phyloP scores from a whole-genome alignment of 495 filamentous ascomycete genomes.

The Penicillium taxi region DNA sequence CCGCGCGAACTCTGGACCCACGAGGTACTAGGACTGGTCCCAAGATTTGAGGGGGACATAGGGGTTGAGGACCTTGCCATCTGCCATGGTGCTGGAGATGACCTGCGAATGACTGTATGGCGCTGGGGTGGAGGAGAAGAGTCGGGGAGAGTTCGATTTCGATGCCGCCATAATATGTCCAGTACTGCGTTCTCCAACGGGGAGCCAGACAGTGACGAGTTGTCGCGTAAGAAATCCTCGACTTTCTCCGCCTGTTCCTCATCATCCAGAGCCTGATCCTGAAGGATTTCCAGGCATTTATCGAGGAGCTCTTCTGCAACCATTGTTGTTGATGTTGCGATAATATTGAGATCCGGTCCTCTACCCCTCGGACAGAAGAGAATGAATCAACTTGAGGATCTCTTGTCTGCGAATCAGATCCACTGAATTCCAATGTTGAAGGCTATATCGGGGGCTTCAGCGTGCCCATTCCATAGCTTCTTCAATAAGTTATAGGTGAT shows the following conservation, averaged over 20 bases:
- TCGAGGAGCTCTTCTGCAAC: constrained; percentile 89
- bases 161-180: constrained; percentile 86
- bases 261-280: constrained; percentile 75
- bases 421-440: neutral
- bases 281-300: constrained; percentile 77
- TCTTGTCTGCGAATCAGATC: neutral
- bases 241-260: constrained; percentile 93
- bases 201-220: constrained; percentile 67
- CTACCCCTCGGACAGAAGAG: too few relatives aligned
- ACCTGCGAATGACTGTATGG: constrained; percentile 80
- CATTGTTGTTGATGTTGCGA: constrained; percentile 61
- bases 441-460: too few relatives aligned
- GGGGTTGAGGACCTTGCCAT: constrained; percentile 70
- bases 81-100: constrained; percentile 92
- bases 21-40: constrained; percentile 71
- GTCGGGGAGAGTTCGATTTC: constrained; percentile 65
- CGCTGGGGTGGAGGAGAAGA: constrained; percentile 74
- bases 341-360: too few relatives aligned
- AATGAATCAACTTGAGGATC: too few relatives aligned
- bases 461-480: too few relatives aligned
- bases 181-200: constrained; percentile 84
- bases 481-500: too few relatives aligned
- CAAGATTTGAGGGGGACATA: constrained; percentile 60
- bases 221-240: constrained; percentile 73
- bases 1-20: constrained; percentile 66